Base-by-base conservation (phyloP, 306 rosid genomes). In the Cucurbita maxima region DNA sequence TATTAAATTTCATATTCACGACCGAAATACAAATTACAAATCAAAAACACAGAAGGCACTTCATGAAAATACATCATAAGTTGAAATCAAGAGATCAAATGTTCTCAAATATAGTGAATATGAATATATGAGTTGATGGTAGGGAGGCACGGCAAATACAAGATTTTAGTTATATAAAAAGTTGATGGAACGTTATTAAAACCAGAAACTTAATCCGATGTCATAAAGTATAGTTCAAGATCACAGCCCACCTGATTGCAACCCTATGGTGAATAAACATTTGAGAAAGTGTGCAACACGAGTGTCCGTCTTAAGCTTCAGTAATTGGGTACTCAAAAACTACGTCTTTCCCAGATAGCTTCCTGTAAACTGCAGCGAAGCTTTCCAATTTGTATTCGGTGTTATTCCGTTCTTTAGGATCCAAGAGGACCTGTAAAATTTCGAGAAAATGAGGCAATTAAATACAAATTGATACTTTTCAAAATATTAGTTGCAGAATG, bases 321-420 rank as follows among this genome's bases (percentile, higher is more conserved):
- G 90, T 77, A 9, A 77, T 25, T 8, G 96, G 97, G 58, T 88
- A 92, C 64, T 92, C 97, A 20, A 92, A 89, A 75, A 88, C 95
- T 1, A 89, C 95, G 67, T 92, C 97, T 82, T 86, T 89, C 82
- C 97, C 97, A 0, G 97, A 82, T 57, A 92, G 83, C 83, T 92
- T 92, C 80, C 92, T 76, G 79, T 89, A 89, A 55, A 92, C 97
- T 1, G 95, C 95, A 63, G 96, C 30, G 67, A 89, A 92, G 22
- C 90, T 86, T 76, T 92, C 97, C 73, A 92, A 72, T 82, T 92
- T 92, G 84, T 89, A 92, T 72, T 92, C 96, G 0, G 96, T 89
- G 77, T 86, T 88, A 88, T 88, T 92, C 4, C 89, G 76, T 68
- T 89, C 97, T 83, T 92, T 92, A 2, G 97, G 95, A 48, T 92